Evolutionary conservation across 179 eudicot genomes (phyloP).

Genomic region (Amaranthus tricolor): DNA sequence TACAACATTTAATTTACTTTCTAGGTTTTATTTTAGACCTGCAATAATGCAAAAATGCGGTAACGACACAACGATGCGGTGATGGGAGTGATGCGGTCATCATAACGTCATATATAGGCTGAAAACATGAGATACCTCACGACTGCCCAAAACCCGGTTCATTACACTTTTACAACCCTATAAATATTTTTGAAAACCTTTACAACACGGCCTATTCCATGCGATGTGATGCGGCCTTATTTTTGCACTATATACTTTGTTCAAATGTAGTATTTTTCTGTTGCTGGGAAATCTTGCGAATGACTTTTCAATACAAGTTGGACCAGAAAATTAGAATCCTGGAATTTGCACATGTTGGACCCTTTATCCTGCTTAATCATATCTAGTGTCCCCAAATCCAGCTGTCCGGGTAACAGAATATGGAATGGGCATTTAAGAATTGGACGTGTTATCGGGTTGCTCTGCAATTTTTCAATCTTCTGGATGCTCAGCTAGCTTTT

Average conservation of each 20-base stretch:
- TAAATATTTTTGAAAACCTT: not conserved
- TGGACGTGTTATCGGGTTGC: not conserved
- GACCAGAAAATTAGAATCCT: not conserved
- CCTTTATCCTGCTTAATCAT: not conserved
- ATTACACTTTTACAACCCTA: too few species aligned
- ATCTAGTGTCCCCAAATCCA: not conserved
- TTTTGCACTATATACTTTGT: not conserved
- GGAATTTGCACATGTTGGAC: not conserved
- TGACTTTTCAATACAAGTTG: not conserved
- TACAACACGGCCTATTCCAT: not conserved
- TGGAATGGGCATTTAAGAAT: not conserved
- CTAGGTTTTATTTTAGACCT: too few species aligned
- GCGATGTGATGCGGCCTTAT: not conserved
- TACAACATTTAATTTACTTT: too few species aligned
- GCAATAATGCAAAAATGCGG: too few species aligned
- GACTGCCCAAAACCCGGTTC: too few species aligned
- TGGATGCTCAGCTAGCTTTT: not conserved
- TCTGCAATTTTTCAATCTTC: not conserved
- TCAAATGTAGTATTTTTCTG: too few species aligned
- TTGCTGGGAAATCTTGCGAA: not conserved
- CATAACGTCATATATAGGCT: not conserved
- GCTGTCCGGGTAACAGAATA: not conserved
- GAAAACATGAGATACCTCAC: not conserved
- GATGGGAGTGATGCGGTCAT: not conserved
- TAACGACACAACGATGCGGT: too few species aligned